A percentile compares a stretch with the other conserved stretches of the same genome.
Conservation (phyloP, 139 green algal species). For the Haematococcus sp. region DNA sequence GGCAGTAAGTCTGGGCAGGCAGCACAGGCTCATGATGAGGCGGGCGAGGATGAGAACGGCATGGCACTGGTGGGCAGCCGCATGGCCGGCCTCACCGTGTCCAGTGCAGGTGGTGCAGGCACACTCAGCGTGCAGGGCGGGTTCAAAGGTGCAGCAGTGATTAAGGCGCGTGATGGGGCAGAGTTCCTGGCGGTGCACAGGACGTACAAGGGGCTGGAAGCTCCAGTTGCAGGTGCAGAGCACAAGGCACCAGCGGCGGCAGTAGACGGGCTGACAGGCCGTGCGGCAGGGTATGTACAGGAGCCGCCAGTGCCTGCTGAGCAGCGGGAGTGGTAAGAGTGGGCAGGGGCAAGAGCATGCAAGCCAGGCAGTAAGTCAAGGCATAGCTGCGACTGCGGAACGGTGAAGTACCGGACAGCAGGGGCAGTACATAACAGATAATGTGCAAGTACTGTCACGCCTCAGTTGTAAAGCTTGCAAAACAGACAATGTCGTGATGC, state of each 20-base stretch:
- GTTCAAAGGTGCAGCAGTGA: neutral
- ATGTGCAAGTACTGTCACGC: too few species aligned
- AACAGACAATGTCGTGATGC: too few species aligned
- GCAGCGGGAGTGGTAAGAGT: too few species aligned
- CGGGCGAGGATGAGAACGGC: neutral
- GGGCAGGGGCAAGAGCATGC: too few species aligned
- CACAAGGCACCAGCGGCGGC: conserved; percentile 15
- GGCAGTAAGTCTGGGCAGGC: too few species aligned
- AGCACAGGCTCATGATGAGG: neutral
- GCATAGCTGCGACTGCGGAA: too few species aligned
- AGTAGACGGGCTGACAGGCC: conserved; percentile 17
- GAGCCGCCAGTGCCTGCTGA: conserved; percentile 1
- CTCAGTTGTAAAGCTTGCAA: too few species aligned
- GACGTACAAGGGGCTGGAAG: conserved; percentile 75
- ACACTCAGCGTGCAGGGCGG: neutral
- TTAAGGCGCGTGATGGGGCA: conserved; percentile 42
- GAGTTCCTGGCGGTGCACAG: conserved; percentile 66
- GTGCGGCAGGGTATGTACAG: conserved; percentile 15
- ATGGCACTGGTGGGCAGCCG: neutral
- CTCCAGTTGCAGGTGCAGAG: conserved; percentile 40
- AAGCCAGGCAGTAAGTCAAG: too few species aligned
- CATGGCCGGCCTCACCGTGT: neutral
- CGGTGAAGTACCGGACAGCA: too few species aligned
- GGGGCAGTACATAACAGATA: too few species aligned
- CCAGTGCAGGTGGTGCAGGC: neutral